Conservation (phyloP, 345 rosid species). For the Boechera divaricarpa region DNA sequence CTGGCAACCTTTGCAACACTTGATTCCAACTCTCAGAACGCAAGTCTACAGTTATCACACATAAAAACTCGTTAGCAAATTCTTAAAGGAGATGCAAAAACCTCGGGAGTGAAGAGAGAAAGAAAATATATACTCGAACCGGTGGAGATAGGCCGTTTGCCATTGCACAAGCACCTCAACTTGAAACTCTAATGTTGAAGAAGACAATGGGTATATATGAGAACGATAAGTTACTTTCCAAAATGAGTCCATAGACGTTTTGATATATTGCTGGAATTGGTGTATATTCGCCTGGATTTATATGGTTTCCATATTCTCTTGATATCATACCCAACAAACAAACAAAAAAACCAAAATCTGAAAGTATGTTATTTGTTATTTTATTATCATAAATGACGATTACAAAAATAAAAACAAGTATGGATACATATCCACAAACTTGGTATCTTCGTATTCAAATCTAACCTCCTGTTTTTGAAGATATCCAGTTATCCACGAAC, state of each 20-base stretch:
- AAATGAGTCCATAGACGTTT: background rate
- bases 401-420: background rate
- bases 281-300: background rate
- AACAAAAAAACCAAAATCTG: background rate
- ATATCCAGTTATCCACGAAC: background rate
- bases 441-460: slow-evolving; percentile 11
- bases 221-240: background rate
- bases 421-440: slow-evolving; percentile 10
- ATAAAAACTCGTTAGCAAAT: background rate
- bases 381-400: background rate
- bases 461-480: background rate
- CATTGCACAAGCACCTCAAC: slow-evolving; percentile 14
- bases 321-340: background rate
- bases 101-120: background rate
- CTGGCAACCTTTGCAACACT: slow-evolving; percentile 38
- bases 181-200: slow-evolving; percentile 5
- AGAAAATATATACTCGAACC: background rate
- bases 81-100: background rate
- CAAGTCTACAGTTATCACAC: slow-evolving; percentile 26
- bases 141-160: slow-evolving; percentile 11
- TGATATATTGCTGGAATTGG: slow-evolving; percentile 4
- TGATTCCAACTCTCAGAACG: slow-evolving; percentile 37
- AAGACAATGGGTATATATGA: background rate
- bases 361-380: background rate
- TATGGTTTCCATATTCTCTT: slow-evolving; percentile 13